Base-by-base conservation (phyloP, 208 protist genomes). In the Acanthamoeba castellanii region DNA sequence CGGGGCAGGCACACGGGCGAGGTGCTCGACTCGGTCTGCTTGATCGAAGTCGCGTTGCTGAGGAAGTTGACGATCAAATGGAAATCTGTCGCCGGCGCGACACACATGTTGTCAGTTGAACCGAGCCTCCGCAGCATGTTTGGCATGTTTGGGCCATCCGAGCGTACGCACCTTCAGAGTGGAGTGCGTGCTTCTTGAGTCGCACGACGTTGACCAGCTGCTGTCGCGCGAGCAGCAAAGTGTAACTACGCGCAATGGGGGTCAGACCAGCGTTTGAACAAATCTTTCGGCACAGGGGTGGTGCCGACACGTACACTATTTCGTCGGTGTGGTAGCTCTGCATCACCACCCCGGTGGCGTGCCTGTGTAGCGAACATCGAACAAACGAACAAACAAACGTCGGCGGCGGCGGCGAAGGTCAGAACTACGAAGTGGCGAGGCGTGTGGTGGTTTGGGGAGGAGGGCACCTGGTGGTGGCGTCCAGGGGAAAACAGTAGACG, bases 41-140 rank as follows among this genome's bases (percentile, higher is more conserved):
- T 92, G 37, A 96, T 94, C 32, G 90, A 95, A 47, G 95, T 52
- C n/a, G 87, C 90, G 37, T 85, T 95, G 37, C 52, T 88, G 25
- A 97, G 70, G 57, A 96, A 96, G 64, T 97, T 97, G 87, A 96
- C 85, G 20, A 96, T 68, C 34, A 97, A 89, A 68, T 97, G 96
- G 61, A 97, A 90, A 82, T 97, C 96, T 93, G 37, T 32, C 9
- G 7, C 13, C 7, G 34, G 81, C 13, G 30, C 3, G 64, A 32
- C 5, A 16, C 50, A 55, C 50, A 5, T 55, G 8, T 55, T 13
- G 50, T 55, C 13, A 55, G 50, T 55, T 55, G 50, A 66, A 27
- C 22, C 11, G 3, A 25, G 18, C 59, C 59, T 5, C n/a, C 9
- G 61, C 50, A 42, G 30, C 70, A 70, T 3, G 27, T 66, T 70